phyloP scores from a whole-genome alignment of 306 rosid genomes.

The Senna siamea region DNA sequence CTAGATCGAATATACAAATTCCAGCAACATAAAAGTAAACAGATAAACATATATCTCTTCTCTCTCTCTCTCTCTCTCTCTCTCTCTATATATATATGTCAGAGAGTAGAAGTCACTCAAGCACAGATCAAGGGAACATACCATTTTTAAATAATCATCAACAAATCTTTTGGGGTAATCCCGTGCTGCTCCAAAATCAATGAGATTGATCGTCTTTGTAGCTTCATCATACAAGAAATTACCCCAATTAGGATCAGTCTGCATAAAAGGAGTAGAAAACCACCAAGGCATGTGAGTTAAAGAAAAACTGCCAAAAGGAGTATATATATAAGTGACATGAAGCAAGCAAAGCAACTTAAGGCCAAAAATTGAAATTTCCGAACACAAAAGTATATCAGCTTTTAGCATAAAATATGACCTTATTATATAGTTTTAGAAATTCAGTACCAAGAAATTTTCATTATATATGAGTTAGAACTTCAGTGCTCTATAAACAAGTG shows the following conservation, averaged over 20 bases:
- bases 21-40: slow-evolving; percentile 15
- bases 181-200: slow-evolving; percentile 94
- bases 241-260: slow-evolving; percentile 99
- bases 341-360: slow-evolving; percentile 17
- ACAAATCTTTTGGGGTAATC: slow-evolving; percentile 84
- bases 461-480: not conserved
- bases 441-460: not conserved
- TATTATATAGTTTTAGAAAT: slow-evolving; percentile 7
- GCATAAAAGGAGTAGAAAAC: slow-evolving; percentile 50
- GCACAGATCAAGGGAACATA: slow-evolving; percentile 42
- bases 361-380: slow-evolving; percentile 13
- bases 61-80: too few species aligned
- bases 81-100: not conserved
- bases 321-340: slow-evolving; percentile 13
- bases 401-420: slow-evolving; percentile 8
- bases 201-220: slow-evolving; percentile 72
- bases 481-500: not conserved
- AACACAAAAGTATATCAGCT: slow-evolving; percentile 13
- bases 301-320: slow-evolving; percentile 30
- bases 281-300: slow-evolving; percentile 29
- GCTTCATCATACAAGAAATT: slow-evolving; percentile 86
- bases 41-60: too few species aligned
- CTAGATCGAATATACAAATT: slow-evolving; percentile 32
- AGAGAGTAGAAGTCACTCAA: slow-evolving; percentile 17
- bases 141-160: slow-evolving; percentile 93